These are phyloP conservation scores for Lachancea thermotolerans DNA, from an alignment of 805 yeast species.

Conservation along the genomic window DNA sequence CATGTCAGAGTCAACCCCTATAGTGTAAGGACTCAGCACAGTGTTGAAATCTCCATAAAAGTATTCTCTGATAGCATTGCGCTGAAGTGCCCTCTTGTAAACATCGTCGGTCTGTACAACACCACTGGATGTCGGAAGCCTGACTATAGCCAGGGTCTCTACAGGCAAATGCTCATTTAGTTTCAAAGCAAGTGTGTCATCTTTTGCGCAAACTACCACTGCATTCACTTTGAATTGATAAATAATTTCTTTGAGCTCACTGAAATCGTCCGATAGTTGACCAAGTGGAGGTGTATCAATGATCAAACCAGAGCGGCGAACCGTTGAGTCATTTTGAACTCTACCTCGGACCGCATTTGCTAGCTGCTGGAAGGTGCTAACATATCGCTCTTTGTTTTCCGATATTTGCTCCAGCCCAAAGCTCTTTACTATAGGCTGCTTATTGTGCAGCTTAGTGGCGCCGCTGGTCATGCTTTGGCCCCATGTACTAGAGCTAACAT, in stretches of 20 bases:
- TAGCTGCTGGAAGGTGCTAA: constrained; percentile 41
- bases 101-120: constrained; percentile 67
- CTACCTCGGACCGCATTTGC: constrained; percentile 39
- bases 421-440: constrained; percentile 79
- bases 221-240: constrained; percentile 19
- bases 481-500: constrained; percentile 62
- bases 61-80: constrained; percentile 73
- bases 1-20: constrained; percentile 60
- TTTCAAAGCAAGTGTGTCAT: constrained; percentile 10
- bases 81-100: constrained; percentile 64
- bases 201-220: constrained; percentile 16
- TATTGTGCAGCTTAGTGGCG: constrained; percentile 69
- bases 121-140: constrained; percentile 68
- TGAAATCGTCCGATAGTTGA: constrained; percentile 13
- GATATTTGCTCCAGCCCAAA: constrained; percentile 61
- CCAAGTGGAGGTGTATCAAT: constrained; percentile 27
- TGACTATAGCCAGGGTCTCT: constrained; percentile 34
- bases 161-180: constrained; percentile 18
- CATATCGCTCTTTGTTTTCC: constrained; percentile 48
- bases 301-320: constrained; percentile 30
- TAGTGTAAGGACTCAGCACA: constrained; percentile 77
- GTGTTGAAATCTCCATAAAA: constrained; percentile 71
- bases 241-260: constrained; percentile 16
- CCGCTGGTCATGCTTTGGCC: constrained; percentile 78
- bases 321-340: constrained; percentile 21